Evolutionary conservation across 2,329 filamentous ascomycete species (phyloP).

Genomic region (Aureobasidium sp.): DNA sequence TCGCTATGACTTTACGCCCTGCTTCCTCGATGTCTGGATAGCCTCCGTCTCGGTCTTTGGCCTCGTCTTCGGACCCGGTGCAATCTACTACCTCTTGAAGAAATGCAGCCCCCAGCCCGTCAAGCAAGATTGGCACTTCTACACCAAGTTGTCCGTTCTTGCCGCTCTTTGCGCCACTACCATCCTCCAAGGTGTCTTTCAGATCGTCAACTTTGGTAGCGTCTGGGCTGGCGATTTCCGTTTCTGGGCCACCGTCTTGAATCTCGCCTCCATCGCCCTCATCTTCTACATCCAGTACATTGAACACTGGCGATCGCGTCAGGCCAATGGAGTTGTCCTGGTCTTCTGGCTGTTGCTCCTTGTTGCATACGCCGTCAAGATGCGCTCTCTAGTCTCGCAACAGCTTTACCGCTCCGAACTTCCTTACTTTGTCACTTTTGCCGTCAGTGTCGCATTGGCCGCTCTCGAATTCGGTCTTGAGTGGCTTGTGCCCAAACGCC

Average conservation of each 20-base stretch:
- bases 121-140: conserved; percentile 85
- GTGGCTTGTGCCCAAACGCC: conserved; percentile 76
- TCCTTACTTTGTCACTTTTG: conserved; percentile 71
- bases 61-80: conserved; percentile 65
- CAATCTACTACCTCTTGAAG: conserved; percentile 70
- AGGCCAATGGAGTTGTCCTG: conserved; percentile 78
- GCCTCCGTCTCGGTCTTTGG: conserved; percentile 70
- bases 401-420: conserved; percentile 57
- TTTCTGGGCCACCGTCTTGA: conserved; percentile 71
- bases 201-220: conserved; percentile 59
- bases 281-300: conserved; percentile 76
- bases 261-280: conserved; percentile 62
- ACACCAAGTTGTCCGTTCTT: conserved; percentile 72
- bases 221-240: conserved; percentile 76
- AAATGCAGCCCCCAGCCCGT: conserved; percentile 60
- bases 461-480: conserved; percentile 67
- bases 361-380: conserved; percentile 69
- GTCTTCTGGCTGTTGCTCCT: conserved; percentile 89
- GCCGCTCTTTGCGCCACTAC: conserved; percentile 60
- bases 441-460: conserved; percentile 61
- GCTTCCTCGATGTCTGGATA: conserved; percentile 91
- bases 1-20: conserved; percentile 92
- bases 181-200: conserved; percentile 63
- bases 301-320: conserved; percentile 73
- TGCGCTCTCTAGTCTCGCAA: conserved; percentile 77